phyloP scores from a whole-genome alignment of 2,329 filamentous ascomycete genomes.

The Ceratocystis lukuohia region DNA sequence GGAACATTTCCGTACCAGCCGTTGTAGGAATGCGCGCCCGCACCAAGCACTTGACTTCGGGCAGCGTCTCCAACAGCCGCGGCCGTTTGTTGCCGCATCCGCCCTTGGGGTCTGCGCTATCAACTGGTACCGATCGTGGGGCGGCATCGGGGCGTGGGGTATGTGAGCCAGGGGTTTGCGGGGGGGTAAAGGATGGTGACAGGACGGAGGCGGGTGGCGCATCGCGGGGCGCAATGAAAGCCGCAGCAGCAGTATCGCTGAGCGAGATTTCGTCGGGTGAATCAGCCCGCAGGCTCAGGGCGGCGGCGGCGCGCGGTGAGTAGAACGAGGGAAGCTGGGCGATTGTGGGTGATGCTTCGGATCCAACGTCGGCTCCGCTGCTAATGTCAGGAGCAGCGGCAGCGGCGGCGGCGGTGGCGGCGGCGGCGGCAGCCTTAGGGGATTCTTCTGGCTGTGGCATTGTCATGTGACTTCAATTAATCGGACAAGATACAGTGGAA shows the following conservation, averaged over 20 bases:
- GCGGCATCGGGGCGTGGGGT: conserved; percentile 34
- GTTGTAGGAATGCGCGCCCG: conserved; percentile 90
- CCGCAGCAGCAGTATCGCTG: conserved; percentile 12
- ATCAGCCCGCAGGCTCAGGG: not conserved
- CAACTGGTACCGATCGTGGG: conserved; percentile 44
- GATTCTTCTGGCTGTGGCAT: not conserved
- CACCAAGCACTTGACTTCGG: conserved; percentile 83
- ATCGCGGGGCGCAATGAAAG: conserved; percentile 17
- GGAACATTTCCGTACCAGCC: conserved; percentile 85
- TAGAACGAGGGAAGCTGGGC: conserved; percentile 20
- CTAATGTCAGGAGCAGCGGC: not conserved
- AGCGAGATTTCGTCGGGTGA: conserved; percentile 14
- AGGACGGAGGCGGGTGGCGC: conserved; percentile 55
- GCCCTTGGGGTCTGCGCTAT: conserved; percentile 43
- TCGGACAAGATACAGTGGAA: not conserved
- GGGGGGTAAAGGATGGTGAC: conserved; percentile 73
- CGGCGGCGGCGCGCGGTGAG: conserved; percentile 17
- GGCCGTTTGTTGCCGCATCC: conserved; percentile 53
- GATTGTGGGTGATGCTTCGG: not conserved
- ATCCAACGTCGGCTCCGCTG: not conserved
- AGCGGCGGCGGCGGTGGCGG: not conserved
- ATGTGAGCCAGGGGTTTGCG: conserved; percentile 46
- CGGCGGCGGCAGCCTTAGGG: not conserved
- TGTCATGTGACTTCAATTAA: not conserved
- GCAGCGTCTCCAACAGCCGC: conserved; percentile 59